A percentile compares a stretch with the other conserved stretches of the same genome.
Evolutionary conservation across 164 flowering plant species (phyloP).

Genomic region (Taxillus chinensis): DNA sequence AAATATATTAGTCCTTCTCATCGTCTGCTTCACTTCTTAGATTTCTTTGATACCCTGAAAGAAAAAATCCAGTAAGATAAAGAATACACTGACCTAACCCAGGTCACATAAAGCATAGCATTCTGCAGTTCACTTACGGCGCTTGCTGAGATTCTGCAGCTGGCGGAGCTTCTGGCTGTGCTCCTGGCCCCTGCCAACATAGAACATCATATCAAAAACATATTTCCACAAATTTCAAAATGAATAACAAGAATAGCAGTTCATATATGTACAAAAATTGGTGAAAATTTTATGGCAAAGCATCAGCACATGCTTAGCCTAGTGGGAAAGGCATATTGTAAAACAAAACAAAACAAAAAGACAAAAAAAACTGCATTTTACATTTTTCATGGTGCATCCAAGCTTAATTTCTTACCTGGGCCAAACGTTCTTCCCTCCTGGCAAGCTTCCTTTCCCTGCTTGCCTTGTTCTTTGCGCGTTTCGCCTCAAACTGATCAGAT

Average conservation of each 20-base stretch:
- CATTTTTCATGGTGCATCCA: too few species aligned
- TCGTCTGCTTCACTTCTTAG: constrained; percentile 27
- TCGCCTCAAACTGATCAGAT: constrained; percentile 42
- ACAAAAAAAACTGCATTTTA: too few species aligned
- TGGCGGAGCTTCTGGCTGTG: constrained; percentile 20
- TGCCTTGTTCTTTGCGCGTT: constrained; percentile 44
- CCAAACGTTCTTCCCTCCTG: constrained; percentile 46
- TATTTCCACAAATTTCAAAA: too few species aligned
- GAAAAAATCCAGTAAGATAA: not conserved
- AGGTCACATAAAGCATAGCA: too few species aligned
- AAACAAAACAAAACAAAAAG: too few species aligned
- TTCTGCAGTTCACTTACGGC: constrained; percentile 23
- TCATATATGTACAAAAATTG: too few species aligned
- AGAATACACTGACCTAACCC: too few species aligned
- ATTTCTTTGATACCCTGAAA: constrained; percentile 40
- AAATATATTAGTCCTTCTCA: not conserved
- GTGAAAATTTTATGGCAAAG: too few species aligned
- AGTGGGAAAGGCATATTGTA: too few species aligned
- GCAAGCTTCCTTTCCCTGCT: constrained; percentile 44
- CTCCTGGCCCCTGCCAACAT: constrained; percentile 41
- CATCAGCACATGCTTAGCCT: too few species aligned
- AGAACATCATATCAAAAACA: too few species aligned
- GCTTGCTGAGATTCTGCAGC: constrained; percentile 30
- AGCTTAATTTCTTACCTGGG: constrained; percentile 18
- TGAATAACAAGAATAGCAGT: too few species aligned